phyloP scores from a whole-genome alignment of 2,329 filamentous ascomycete species.

The Fusarium sp. region DNA sequence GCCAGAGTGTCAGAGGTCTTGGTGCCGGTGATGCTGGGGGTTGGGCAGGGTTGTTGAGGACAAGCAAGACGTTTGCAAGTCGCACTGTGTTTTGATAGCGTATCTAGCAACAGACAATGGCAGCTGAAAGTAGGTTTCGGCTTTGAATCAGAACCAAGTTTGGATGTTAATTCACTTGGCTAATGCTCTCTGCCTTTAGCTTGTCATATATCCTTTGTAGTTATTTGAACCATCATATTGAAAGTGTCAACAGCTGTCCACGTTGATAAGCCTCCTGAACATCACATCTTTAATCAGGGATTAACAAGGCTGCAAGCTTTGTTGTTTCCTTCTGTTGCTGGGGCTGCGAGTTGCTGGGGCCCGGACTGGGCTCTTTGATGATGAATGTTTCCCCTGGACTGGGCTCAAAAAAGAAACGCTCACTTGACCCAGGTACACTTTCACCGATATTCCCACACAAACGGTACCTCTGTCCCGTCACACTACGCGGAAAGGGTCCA shows the following conservation, averaged over 20 bases:
- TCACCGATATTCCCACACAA: constrained; percentile 15
- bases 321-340: constrained; percentile 39
- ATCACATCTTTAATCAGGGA: constrained; percentile 13
- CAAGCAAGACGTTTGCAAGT: constrained; percentile 2
- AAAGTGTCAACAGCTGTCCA: background rate
- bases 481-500: constrained; percentile 29
- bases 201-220: constrained; percentile 1
- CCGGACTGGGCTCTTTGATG: background rate
- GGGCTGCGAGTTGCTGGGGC: constrained; percentile 39
- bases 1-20: constrained; percentile 18
- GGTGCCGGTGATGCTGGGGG: constrained; percentile 29
- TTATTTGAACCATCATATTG: background rate
- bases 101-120: constrained; percentile 8
- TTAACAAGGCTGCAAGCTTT: constrained; percentile 20
- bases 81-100: constrained; percentile 41
- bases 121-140: constrained; percentile 26
- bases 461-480: constrained; percentile 27
- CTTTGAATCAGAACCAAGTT: constrained; percentile 9
- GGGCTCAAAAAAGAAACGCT: constrained; percentile 19
- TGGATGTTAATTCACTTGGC: constrained; percentile 6
- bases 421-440: constrained; percentile 35
- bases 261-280: constrained; percentile 11
- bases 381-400: constrained; percentile 35
- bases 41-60: constrained; percentile 40
- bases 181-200: background rate